A percentile compares a stretch with the other conserved stretches of the same genome.
Conservation (phyloP, 2,329 filamentous ascomycete genomes). For the Alternaria longipes region DNA sequence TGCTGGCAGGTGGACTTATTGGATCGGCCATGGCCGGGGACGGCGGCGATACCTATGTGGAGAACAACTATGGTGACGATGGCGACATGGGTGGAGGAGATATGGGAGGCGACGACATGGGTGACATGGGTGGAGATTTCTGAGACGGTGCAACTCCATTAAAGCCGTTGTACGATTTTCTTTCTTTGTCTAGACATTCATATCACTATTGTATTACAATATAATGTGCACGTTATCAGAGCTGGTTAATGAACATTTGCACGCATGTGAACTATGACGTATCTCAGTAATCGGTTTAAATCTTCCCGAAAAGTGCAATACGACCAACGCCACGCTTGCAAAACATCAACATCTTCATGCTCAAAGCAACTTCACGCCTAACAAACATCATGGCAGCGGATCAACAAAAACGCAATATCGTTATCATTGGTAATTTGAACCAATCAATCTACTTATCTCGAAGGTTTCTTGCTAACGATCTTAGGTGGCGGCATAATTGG, state of each 20-base stretch:
- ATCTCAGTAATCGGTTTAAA: constrained; percentile 20
- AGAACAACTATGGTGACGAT: constrained; percentile 26
- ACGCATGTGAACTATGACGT: constrained; percentile 19
- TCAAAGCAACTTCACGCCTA: constrained; percentile 27
- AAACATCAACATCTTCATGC: constrained; percentile 26
- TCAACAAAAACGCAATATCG: constrained; percentile 43
- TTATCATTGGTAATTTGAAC: constrained; percentile 45
- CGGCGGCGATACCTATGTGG: constrained; percentile 33
- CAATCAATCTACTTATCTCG: not conserved
- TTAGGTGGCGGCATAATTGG: constrained; percentile 92
- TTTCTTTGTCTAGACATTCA: constrained; percentile 1
- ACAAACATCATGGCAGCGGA: constrained; percentile 38
- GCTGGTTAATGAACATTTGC: not conserved
- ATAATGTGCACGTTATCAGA: not conserved
- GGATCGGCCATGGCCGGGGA: constrained; percentile 67
- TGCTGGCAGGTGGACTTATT: constrained; percentile 79
- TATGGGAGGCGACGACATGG: constrained; percentile 41
- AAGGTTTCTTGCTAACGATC: constrained; percentile 2
- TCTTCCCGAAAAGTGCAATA: constrained; percentile 24
- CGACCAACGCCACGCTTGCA: constrained; percentile 25
- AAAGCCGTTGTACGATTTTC: not conserved
- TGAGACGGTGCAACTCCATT: not conserved
- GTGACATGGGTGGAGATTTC: constrained; percentile 23
- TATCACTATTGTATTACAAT: not conserved
- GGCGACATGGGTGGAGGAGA: constrained; percentile 37